These are phyloP conservation scores for Coleophoma cylindrospora DNA, from an alignment of 2,329 filamentous ascomycete species.

Conservation along the genomic window DNA sequence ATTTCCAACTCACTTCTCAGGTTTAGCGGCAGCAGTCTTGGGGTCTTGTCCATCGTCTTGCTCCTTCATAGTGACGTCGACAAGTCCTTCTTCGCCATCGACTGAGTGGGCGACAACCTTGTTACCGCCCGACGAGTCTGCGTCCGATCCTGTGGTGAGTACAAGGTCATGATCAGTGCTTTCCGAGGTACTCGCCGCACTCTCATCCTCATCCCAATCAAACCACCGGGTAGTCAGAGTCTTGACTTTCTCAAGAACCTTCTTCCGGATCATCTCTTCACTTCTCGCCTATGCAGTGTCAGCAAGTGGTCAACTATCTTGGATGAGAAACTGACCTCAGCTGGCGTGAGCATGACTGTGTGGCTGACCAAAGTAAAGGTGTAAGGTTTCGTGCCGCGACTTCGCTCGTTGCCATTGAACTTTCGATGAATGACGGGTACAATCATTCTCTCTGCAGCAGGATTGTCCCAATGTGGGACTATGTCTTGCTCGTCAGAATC, in stretches of 20 bases:
- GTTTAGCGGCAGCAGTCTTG: conserved; percentile 1
- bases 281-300: conserved; percentile 36
- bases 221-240: conserved; percentile 72
- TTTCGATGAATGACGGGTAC: conserved; percentile 66
- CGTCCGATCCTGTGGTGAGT: conserved; percentile 57
- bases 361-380: conserved; percentile 43
- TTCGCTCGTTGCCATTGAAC: conserved; percentile 24
- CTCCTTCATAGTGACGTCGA: conserved; percentile 84
- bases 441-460: conserved; percentile 60
- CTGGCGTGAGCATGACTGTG: conserved; percentile 70
- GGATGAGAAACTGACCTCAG: conserved; percentile 51
- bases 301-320: background rate
- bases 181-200: conserved; percentile 41
- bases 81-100: conserved; percentile 83
- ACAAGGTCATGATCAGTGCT: conserved; percentile 64
- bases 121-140: conserved; percentile 61
- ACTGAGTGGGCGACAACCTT: conserved; percentile 75
- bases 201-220: conserved; percentile 23
- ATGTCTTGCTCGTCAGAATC: conserved; percentile 37
- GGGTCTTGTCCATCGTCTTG: conserved; percentile 24
- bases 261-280: conserved; percentile 71
- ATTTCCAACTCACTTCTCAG: background rate
- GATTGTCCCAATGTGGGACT: conserved; percentile 49
- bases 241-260: conserved; percentile 70
- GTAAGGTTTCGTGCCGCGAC: conserved; percentile 18